A percentile compares a stretch with the other conserved stretches of the same genome.
These are phyloP conservation scores for Ilyonectria destructans DNA, from an alignment of 2,329 filamentous ascomycete species.

Conservation along the genomic window DNA sequence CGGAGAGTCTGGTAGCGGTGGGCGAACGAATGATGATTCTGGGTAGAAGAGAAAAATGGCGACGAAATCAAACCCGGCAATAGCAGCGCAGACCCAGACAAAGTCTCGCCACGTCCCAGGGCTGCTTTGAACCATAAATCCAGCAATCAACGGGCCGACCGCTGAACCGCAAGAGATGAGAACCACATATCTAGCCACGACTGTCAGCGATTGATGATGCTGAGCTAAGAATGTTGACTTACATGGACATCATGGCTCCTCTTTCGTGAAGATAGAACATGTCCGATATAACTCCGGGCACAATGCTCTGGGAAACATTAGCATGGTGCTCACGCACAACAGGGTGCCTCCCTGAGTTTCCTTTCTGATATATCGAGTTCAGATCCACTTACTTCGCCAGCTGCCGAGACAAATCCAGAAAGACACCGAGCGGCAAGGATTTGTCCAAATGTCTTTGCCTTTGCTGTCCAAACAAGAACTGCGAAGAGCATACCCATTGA, in stretches of 20 bases:
- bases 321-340: neutral
- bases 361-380: neutral
- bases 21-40: conserved; percentile 16
- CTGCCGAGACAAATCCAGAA: conserved; percentile 15
- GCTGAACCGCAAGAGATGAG: conserved; percentile 16
- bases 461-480: conserved; percentile 12
- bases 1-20: neutral
- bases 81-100: conserved; percentile 15
- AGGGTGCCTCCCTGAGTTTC: neutral
- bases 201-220: no score
- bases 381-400: conserved; percentile 7
- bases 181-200: conserved; percentile 9
- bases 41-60: conserved; percentile 13
- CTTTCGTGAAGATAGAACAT: conserved; percentile 24
- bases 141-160: conserved; percentile 9
- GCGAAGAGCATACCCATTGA: conserved; percentile 6
- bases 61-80: conserved; percentile 7
- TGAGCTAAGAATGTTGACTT: neutral
- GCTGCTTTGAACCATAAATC: conserved; percentile 15
- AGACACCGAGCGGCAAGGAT: conserved; percentile 12
- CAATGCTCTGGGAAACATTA: conserved; percentile 8
- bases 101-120: conserved; percentile 17
- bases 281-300: conserved; percentile 13
- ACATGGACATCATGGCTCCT: conserved; percentile 18
- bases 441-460: conserved; percentile 1